Evolutionary conservation across 495 filamentous ascomycete genomes (phyloP).

Genomic region (Penicillium crystallinum): DNA sequence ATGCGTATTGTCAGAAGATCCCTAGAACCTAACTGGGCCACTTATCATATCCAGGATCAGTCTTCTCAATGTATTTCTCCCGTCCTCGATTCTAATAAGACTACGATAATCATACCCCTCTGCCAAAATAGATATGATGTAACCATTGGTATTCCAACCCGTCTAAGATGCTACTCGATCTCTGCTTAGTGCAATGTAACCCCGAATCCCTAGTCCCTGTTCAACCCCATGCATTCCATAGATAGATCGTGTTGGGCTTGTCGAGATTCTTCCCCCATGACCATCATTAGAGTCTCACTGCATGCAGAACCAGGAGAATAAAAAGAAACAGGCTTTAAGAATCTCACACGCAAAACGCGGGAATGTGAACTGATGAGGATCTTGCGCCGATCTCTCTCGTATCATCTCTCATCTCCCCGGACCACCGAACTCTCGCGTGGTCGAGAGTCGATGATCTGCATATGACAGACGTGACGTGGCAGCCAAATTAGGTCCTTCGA

Average conservation of each 20-base stretch:
- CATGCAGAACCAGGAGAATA: background rate
- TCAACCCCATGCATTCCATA: background rate
- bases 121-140: background rate
- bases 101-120: too few species aligned
- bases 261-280: background rate
- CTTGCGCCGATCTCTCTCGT: background rate
- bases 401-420: background rate
- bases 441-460: background rate
- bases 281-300: background rate
- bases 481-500: background rate
- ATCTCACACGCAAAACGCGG: background rate
- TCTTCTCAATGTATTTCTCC: too few species aligned
- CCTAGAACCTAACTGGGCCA: too few species aligned
- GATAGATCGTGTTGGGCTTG: background rate
- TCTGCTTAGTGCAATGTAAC: background rate
- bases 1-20: too few species aligned
- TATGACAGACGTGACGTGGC: background rate
- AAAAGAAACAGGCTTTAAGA: background rate
- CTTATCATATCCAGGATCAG: too few species aligned
- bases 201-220: background rate
- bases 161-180: background rate
- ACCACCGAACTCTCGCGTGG: background rate
- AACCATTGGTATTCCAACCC: background rate
- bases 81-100: too few species aligned
- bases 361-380: too few species aligned